Evolutionary conservation across 1,284 basidiomycete genomes (phyloP).

Genomic region (Stygiomarasmius scandens): DNA sequence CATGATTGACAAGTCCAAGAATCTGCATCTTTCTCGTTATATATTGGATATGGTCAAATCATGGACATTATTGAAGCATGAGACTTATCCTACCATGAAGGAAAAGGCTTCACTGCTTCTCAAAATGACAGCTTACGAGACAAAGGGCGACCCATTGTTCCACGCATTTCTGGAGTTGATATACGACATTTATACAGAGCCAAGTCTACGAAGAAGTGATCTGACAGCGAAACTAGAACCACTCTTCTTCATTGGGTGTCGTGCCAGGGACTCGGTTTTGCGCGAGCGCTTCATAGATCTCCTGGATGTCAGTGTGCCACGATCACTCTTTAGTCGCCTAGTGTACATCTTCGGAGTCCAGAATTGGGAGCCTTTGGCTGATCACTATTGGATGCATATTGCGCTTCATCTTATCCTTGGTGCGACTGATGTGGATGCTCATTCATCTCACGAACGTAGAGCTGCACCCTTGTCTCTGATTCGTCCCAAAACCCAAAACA

Average conservation of each 20-base stretch:
- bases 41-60: conserved; percentile 87
- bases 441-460: conserved; percentile 41
- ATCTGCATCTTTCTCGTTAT: conserved; percentile 78
- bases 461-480: conserved; percentile 38
- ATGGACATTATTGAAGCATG: conserved; percentile 87
- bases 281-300: conserved; percentile 91
- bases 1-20: conserved; percentile 93
- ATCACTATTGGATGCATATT: conserved; percentile 95
- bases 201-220: conserved; percentile 86
- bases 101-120: conserved; percentile 92
- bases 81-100: conserved; percentile 90
- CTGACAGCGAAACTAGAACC: conserved; percentile 93
- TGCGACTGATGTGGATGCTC: conserved; percentile 70
- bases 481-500: conserved; percentile 55
- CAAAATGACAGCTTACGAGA: conserved; percentile 91
- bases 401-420: conserved; percentile 91
- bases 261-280: conserved; percentile 79
- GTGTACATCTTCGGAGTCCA: conserved; percentile 94
- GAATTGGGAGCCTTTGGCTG: conserved; percentile 93
- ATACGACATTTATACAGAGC: conserved; percentile 93
- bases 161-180: conserved; percentile 89
- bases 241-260: conserved; percentile 92
- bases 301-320: conserved; percentile 87
- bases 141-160: conserved; percentile 75
- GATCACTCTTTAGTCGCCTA: conserved; percentile 80